Evolutionary conservation across 2,329 filamentous ascomycete genomes (phyloP), one percentile per base, ranked within the genome.

Genomic region (Juglanconis oblonga): DNA sequence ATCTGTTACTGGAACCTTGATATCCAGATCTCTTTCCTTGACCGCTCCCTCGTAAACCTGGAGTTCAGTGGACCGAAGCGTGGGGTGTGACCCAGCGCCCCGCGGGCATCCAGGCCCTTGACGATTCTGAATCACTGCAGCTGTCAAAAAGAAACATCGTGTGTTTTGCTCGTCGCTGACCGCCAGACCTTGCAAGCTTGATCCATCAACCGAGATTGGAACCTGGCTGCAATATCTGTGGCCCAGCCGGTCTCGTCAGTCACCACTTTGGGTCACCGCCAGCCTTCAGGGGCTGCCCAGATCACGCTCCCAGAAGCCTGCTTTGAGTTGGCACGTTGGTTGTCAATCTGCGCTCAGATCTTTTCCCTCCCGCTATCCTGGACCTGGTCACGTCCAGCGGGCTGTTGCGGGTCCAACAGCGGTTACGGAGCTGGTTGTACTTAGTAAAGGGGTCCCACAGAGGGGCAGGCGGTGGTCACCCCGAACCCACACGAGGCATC

Each of bases 371-470:
- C 52, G 56, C 56, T n/a, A 38, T n/a, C 52, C 56, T 55, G 56
- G 54, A 47, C 48, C 56, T 56, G 52, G 56, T n/a, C 38, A 35
- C 40, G 36, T 36, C 33, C 32, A 14, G 13, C 38, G 31, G 32
- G 38, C n/a, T 45, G 17, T n/a, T 11, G 44, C 44, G 44, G 44
- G 11, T 17, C 17, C 32, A 53, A 52, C 60, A 55, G 60, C 60
- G 60, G 60, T 62, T 49, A 59, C 60, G 57, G 60, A 59, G 60
- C 44, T 45, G 44, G 10, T 13, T 14, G 44, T n/a, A 52, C 55
- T 59, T 49, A 49, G 60, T 62, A 47, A 52, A 52, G 29, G 50
- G 57, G 55, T 48, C 54, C 56, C 55, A 47, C 56, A 52, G 59
- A n/a, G 31, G 44, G 50, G 48, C 49, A 38, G 42, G 42, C 24